Base-by-base conservation (phyloP, 2,329 filamentous ascomycete genomes). In the Lachnellula subtilissima region DNA sequence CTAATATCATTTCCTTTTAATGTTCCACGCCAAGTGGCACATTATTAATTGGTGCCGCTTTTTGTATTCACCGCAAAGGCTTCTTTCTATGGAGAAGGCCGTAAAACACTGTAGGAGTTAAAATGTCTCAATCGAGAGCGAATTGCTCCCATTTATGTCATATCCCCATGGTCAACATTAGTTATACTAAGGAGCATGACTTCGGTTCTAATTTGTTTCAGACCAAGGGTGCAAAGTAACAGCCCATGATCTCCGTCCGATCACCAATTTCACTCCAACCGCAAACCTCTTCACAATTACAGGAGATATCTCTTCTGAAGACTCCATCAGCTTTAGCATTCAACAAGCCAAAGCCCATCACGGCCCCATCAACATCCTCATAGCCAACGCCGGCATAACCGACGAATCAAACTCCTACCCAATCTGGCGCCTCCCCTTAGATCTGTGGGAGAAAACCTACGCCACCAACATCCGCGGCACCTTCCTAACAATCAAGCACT, bases 401-500 rank as follows among this genome's bases (percentile, higher is more conserved):
- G 77, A 81, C 60, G 75, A 80, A 62, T 72, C 69, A n/a, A 69
- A 70, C 48, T 70, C 73, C 50, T 75, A 75, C 42, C 75, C 74
- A 3, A 78, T 82, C 55, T 83, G 79, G 79, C 74, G 81, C 25
- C 71, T 81, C 52, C 74, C 76, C 0, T 61, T 76, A 4, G 73
- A 75, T n/a, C 67, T 75, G 0, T 82, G 78, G 79, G 77, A 82
- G 50, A 73, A 75, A 53, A 75, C 74, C 1, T 80, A 81, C 60
- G 69, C 70, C 22, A 72, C 73, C 22, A 82, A 82, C 58, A 73
- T 77, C 15, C 74, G 76, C 15, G 79, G 78, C 5, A 80, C 77
- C 1, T 82, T 80, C 58, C 69, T 83, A 3, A 79, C 78, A 0
- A 76, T 82, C 65, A 83, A 82, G 61, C 76, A 81, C 57, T 82